Conservation (phyloP, 352 stramenopile species). For the Globisporangium radiosum region DNA sequence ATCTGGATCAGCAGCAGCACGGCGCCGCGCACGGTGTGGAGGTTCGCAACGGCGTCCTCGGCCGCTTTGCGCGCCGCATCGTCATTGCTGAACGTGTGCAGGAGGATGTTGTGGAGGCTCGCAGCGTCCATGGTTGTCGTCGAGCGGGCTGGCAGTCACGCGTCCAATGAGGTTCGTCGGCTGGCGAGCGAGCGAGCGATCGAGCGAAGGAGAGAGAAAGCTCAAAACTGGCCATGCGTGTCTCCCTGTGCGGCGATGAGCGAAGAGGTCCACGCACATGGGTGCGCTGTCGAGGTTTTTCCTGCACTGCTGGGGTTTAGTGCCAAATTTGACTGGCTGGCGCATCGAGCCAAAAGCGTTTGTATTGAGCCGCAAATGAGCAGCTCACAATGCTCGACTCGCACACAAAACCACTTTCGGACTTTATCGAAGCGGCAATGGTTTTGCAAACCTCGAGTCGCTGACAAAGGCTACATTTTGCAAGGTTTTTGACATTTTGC, state of each 20-base stretch:
- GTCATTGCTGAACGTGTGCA: constrained; percentile 83
- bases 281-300: constrained; percentile 8
- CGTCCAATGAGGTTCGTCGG: neutral
- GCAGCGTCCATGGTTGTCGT: constrained; percentile 72
- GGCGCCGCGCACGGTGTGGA: constrained; percentile 68
- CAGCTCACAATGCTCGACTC: neutral
- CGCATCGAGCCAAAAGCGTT: neutral
- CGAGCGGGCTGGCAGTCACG: neutral
- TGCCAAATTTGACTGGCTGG: constrained; percentile 7
- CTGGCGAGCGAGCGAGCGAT: neutral
- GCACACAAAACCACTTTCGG: neutral
- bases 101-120: constrained; percentile 85
- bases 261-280: neutral
- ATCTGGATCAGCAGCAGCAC: constrained; percentile 82
- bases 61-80: constrained; percentile 64
- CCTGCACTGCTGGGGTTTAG: neutral
- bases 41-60: constrained; percentile 62
- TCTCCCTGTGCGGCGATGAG: neutral
- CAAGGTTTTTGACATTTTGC: neutral
- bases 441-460: neutral
- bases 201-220: constrained; percentile 5
- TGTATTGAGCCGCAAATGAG: neutral
- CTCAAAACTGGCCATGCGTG: constrained; percentile 9
- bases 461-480: neutral
- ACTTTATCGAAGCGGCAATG: neutral